Percentiles rank a stretch among this genome's conserved stretches.
These are phyloP conservation scores for Candida nitratophila DNA, from an alignment of 805 yeast genomes.

Conservation along the genomic window DNA sequence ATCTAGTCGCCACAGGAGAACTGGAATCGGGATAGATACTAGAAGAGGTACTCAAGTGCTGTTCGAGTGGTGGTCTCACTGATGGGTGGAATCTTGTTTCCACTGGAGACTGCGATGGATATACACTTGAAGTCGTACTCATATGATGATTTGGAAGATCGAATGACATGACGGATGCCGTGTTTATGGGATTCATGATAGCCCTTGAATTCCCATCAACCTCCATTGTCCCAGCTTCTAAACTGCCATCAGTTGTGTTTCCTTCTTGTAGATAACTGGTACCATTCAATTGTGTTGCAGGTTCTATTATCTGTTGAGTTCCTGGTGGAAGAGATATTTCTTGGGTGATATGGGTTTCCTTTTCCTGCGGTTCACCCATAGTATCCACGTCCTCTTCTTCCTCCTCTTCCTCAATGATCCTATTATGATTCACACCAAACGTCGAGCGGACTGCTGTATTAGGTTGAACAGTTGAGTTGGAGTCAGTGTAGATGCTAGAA, in stretches of 20 bases:
- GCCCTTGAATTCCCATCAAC: not conserved
- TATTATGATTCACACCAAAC: not conserved
- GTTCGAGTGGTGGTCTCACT: not conserved
- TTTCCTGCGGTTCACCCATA: too few species aligned
- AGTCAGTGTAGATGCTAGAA: conserved; percentile 17
- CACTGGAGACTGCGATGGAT: not conserved
- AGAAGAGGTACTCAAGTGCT: conserved; percentile 2
- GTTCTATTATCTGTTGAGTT: too few species aligned
- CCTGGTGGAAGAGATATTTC: too few species aligned
- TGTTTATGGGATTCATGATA: not conserved
- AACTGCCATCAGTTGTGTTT: too few species aligned
- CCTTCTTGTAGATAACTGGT: too few species aligned
- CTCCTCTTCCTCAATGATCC: not conserved
- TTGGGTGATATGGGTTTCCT: too few species aligned
- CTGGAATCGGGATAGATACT: conserved; percentile 4
- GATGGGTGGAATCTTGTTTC: not conserved
- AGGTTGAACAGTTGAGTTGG: not conserved
- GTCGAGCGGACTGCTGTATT: too few species aligned
- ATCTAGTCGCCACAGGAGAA: not conserved
- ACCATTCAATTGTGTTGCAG: too few species aligned
- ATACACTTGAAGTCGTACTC: conserved; percentile 16
- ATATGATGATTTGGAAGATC: not conserved
- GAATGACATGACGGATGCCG: not conserved
- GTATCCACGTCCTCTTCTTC: not conserved
- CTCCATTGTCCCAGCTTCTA: too few species aligned